These are phyloP conservation scores for Parafenestella ontariensis DNA, from an alignment of 2,329 filamentous ascomycete genomes.

Conservation along the genomic window DNA sequence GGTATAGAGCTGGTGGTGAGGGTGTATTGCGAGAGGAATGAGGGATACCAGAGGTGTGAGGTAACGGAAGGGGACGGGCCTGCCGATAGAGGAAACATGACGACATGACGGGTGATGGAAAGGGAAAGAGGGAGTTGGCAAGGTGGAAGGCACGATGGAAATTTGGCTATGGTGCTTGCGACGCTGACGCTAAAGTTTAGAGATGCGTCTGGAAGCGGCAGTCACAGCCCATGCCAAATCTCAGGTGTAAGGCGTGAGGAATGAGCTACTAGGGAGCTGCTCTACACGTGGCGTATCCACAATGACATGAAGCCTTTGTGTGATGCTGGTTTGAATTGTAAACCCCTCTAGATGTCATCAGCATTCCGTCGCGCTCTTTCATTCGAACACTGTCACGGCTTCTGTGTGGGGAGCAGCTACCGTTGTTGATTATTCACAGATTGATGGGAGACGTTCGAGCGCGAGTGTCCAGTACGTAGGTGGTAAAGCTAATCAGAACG, in stretches of 20 bases:
- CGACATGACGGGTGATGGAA: background rate
- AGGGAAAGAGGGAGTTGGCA: background rate
- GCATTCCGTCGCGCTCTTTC: too few relatives aligned
- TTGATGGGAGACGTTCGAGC: background rate
- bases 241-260: background rate
- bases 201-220: background rate
- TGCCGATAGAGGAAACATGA: background rate
- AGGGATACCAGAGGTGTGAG: background rate
- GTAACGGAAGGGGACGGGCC: background rate
- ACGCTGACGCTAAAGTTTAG: background rate
- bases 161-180: background rate
- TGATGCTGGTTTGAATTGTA: too few relatives aligned
- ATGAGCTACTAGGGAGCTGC: background rate
- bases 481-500: background rate
- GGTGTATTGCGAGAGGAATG: background rate
- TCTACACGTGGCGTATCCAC: background rate
- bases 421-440: background rate
- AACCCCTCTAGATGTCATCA: too few relatives aligned
- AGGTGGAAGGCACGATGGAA: background rate
- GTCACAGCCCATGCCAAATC: background rate
- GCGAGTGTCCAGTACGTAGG: background rate
- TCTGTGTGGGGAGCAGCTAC: too few relatives aligned
- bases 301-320: background rate
- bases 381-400: too few relatives aligned
- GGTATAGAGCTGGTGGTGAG: slow-evolving; percentile 3